Evolutionary conservation across 805 yeast species (phyloP).

Genomic region (Yarrowia yakushimensis): DNA sequence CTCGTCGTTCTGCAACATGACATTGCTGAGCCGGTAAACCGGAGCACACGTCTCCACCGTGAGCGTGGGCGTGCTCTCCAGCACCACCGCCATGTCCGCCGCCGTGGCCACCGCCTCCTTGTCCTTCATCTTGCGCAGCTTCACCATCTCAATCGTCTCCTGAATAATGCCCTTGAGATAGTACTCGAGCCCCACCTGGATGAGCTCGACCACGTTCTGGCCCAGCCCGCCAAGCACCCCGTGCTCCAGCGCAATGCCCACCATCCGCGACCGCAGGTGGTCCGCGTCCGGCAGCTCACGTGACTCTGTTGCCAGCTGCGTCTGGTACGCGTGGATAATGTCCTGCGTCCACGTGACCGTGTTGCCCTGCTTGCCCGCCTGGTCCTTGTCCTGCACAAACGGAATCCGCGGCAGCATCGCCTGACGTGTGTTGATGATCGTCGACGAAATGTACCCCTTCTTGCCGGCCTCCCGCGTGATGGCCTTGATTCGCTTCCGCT

Average conservation of each 20-base stretch:
- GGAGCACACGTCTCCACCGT: constrained; percentile 40
- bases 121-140: constrained; percentile 50
- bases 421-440: constrained; percentile 41
- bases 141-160: constrained; percentile 66
- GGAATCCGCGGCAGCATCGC: constrained; percentile 83
- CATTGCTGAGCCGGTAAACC: constrained; percentile 36
- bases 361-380: constrained; percentile 29
- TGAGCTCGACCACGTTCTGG: constrained; percentile 70
- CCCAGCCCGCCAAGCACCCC: constrained; percentile 82
- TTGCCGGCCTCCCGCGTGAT: constrained; percentile 83
- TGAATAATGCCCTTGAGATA: constrained; percentile 74
- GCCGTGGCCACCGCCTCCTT: constrained; percentile 39
- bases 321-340: constrained; percentile 76
- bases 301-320: constrained; percentile 73
- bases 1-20: constrained; percentile 40
- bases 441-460: constrained; percentile 46
- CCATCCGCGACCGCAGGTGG: constrained; percentile 60
- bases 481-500: constrained; percentile 76
- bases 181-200: constrained; percentile 75
- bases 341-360: constrained; percentile 82
- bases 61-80: constrained; percentile 37
- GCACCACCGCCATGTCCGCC: constrained; percentile 37
- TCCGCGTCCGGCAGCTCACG: constrained; percentile 81
- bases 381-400: constrained; percentile 44
- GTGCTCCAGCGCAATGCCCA: constrained; percentile 82